Percentiles rank a stretch among this genome's conserved stretches.
Conservation (phyloP, 306 rosid species). For the Trifolium dubium region DNA sequence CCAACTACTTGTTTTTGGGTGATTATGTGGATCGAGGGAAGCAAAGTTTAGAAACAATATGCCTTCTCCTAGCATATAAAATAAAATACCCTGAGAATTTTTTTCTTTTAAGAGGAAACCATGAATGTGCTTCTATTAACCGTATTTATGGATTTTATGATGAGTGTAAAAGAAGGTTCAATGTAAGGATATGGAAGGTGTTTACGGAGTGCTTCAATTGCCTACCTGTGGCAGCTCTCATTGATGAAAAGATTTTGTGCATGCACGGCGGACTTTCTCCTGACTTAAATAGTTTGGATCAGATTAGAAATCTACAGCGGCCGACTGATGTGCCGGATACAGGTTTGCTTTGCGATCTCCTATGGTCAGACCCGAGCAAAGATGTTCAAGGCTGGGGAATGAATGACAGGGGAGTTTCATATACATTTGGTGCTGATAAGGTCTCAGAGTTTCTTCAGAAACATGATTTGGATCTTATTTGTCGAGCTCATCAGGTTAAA, state of each 20-base stretch:
- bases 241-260: constrained; percentile 83
- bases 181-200: constrained; percentile 79
- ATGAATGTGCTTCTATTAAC: constrained; percentile 90
- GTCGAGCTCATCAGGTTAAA: constrained; percentile 95
- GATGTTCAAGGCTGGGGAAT: constrained; percentile 78
- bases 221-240: constrained; percentile 85
- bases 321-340: constrained; percentile 87
- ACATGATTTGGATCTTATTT: constrained; percentile 89
- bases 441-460: constrained; percentile 77
- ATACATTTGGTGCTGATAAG: constrained; percentile 82
- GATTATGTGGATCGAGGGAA: constrained; percentile 66
- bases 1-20: constrained; percentile 80
- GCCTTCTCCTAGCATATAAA: constrained; percentile 54
- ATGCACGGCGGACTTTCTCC: constrained; percentile 96
- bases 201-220: constrained; percentile 86
- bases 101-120: constrained; percentile 64
- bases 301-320: constrained; percentile 66
- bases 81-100: constrained; percentile 55
- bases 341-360: constrained; percentile 91
- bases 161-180: constrained; percentile 89
- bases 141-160: constrained; percentile 91
- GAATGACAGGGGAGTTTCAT: constrained; percentile 87
- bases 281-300: constrained; percentile 68
- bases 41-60: constrained; percentile 61
- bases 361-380: constrained; percentile 91